Conservation (phyloP, 345 rosid genomes). For the Hirschfeldia incana region DNA sequence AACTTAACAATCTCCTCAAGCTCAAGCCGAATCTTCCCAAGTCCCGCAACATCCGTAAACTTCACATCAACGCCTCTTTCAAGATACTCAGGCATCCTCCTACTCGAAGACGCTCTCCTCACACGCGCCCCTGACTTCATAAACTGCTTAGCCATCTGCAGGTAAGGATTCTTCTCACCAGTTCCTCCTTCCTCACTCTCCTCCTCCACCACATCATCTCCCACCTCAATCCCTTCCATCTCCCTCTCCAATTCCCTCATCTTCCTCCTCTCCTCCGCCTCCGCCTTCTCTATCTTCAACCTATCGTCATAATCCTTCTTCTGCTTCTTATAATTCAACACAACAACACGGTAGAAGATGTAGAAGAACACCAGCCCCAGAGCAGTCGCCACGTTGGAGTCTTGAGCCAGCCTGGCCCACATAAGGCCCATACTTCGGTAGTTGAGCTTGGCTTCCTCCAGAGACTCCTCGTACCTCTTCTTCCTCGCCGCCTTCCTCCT, state of each 20-base stretch:
- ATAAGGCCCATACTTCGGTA: slow-evolving; percentile 50
- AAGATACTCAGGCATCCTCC: slow-evolving; percentile 78
- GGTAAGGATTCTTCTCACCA: slow-evolving; percentile 70
- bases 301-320: slow-evolving; percentile 92
- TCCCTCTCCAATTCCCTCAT: slow-evolving; percentile 82
- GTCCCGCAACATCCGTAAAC: slow-evolving; percentile 91
- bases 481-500: slow-evolving; percentile 54
- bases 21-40: slow-evolving; percentile 91
- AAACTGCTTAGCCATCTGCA: slow-evolving; percentile 85
- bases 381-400: slow-evolving; percentile 61
- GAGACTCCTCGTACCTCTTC: slow-evolving; percentile 60
- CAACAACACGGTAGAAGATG: slow-evolving; percentile 77
- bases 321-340: slow-evolving; percentile 77
- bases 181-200: slow-evolving; percentile 58
- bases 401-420: slow-evolving; percentile 71
- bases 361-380: slow-evolving; percentile 77
- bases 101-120: slow-evolving; percentile 56
- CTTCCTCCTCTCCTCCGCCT: slow-evolving; percentile 87
- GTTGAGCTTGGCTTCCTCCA: slow-evolving; percentile 62
- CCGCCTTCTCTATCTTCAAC: slow-evolving; percentile 90
- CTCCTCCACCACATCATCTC: slow-evolving; percentile 57
- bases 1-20: slow-evolving; percentile 95
- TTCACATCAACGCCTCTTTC: slow-evolving; percentile 88
- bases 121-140: slow-evolving; percentile 97
- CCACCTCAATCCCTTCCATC: slow-evolving; percentile 65